A percentile compares a stretch with the other conserved stretches of the same genome.
These are phyloP conservation scores for Blastobotrys serpentis DNA, from an alignment of 1,139 yeast species.

Conservation along the genomic window DNA sequence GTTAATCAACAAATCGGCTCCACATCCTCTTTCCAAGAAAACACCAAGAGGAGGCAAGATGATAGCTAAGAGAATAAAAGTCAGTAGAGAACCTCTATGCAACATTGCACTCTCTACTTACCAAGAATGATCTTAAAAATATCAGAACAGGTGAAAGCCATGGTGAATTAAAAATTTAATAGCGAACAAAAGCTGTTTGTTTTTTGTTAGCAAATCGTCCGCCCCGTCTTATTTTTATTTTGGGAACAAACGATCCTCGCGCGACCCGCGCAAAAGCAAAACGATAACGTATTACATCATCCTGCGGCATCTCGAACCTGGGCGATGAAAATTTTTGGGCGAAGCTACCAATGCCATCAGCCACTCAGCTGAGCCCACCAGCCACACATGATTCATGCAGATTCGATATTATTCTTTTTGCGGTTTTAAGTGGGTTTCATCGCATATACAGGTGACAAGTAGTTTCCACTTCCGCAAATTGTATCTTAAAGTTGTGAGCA, in stretches of 20 bases:
- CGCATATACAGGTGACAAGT: too few relatives aligned
- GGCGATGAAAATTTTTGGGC: background rate
- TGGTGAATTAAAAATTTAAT: constrained; percentile 20
- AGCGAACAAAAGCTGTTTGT: background rate
- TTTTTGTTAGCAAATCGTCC: background rate
- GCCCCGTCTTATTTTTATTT: constrained; percentile 6
- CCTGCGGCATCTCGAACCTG: background rate
- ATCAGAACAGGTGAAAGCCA: constrained; percentile 40
- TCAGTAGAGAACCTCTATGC: background rate
- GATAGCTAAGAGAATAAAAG: constrained; percentile 44
- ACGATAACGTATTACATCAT: constrained; percentile 3
- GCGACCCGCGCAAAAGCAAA: background rate
- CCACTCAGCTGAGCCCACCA: too few relatives aligned
- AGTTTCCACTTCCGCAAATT: too few relatives aligned
- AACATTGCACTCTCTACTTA: constrained; percentile 25
- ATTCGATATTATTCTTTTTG: background rate
- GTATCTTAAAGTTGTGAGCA: too few relatives aligned
- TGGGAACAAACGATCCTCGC: background rate
- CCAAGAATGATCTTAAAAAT: constrained; percentile 57
- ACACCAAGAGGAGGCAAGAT: constrained; percentile 76
- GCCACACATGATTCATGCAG: background rate
- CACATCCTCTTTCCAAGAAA: constrained; percentile 66
- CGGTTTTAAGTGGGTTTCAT: too few relatives aligned
- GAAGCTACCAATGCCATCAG: background rate
- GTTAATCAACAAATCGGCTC: constrained; percentile 55